These are phyloP conservation scores for Lentinula lateritia DNA, from an alignment of 768 basidiomycete genomes.

Conservation along the genomic window DNA sequence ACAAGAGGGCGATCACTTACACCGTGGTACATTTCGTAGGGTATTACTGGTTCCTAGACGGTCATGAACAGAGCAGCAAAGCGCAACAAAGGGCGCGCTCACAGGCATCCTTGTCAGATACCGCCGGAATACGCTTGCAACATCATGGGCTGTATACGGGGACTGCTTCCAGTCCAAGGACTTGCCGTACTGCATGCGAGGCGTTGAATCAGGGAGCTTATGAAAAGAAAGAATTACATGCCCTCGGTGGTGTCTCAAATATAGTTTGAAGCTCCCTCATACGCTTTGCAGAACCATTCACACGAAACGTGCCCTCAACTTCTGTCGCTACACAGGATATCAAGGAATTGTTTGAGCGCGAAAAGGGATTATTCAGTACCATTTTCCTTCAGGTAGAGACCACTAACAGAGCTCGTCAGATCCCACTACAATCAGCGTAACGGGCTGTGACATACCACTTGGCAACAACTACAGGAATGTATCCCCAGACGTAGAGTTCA, in stretches of 20 bases:
- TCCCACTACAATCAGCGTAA: conserved; percentile 6
- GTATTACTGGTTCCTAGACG: conserved; percentile 88
- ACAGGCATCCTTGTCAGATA: conserved; percentile 98
- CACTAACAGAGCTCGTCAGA: conserved; percentile 39
- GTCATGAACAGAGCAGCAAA: conserved; percentile 8
- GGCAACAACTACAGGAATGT: conserved; percentile 95
- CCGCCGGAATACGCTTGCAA: conserved; percentile 92
- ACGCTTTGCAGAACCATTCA: conserved; percentile 91
- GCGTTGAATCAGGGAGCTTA: not conserved
- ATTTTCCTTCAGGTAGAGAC: conserved; percentile 91
- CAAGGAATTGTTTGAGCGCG: not conserved
- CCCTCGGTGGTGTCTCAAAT: conserved; percentile 87
- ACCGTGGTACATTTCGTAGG: conserved; percentile 80
- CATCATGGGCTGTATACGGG: conserved; percentile 90
- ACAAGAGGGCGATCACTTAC: conserved; percentile 40
- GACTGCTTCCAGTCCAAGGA: conserved; percentile 85
- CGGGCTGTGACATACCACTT: conserved; percentile 69
- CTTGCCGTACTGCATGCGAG: conserved; percentile 75
- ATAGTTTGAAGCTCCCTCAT: conserved; percentile 92
- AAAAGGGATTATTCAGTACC: conserved; percentile 36
- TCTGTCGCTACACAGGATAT: conserved; percentile 60
- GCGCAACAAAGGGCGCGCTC: conserved; percentile 26
- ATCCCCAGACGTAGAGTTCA: conserved; percentile 86
- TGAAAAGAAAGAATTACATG: conserved; percentile 26
- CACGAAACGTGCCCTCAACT: conserved; percentile 89